Evolutionary conservation across 345 rosid species (phyloP).

Genomic region (Gossypium bickii): DNA sequence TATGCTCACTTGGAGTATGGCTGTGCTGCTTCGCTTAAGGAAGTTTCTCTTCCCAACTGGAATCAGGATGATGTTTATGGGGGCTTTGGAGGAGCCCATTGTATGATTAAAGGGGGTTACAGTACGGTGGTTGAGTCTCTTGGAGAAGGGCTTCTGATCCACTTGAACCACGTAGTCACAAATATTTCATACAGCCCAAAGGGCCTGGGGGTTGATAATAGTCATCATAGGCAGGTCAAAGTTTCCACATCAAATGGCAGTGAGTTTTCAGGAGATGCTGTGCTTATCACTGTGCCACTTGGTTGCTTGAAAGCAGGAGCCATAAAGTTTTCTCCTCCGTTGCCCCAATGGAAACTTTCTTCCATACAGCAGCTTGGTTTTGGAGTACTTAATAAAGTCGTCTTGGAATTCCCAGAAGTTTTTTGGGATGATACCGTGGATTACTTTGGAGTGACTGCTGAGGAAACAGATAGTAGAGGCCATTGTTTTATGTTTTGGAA

Average conservation of each 20-base stretch:
- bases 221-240: constrained; percentile 46
- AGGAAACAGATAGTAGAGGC: constrained; percentile 82
- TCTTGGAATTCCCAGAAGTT: constrained; percentile 75
- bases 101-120: constrained; percentile 99
- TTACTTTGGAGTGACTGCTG: constrained; percentile 98
- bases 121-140: constrained; percentile 82
- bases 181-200: constrained; percentile 57
- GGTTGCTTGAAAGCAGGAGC: constrained; percentile 97
- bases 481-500: constrained; percentile 99
- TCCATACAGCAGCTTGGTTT: constrained; percentile 92
- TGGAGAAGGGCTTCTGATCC: constrained; percentile 64
- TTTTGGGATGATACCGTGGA: constrained; percentile 99
- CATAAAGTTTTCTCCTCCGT: constrained; percentile 78
- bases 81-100: constrained; percentile 99
- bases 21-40: constrained; percentile 91
- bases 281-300: constrained; percentile 89
- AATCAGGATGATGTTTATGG: constrained; percentile 98
- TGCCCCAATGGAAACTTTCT: constrained; percentile 86
- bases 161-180: constrained; percentile 63
- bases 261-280: constrained; percentile 87
- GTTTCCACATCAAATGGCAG: constrained; percentile 69
- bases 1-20: constrained; percentile 98
- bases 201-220: constrained; percentile 34
- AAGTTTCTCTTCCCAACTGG: constrained; percentile 97
- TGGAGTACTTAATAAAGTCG: constrained; percentile 97